Evolutionary conservation across 1,284 basidiomycete species (phyloP).

Genomic region (Bjerkandera adusta): DNA sequence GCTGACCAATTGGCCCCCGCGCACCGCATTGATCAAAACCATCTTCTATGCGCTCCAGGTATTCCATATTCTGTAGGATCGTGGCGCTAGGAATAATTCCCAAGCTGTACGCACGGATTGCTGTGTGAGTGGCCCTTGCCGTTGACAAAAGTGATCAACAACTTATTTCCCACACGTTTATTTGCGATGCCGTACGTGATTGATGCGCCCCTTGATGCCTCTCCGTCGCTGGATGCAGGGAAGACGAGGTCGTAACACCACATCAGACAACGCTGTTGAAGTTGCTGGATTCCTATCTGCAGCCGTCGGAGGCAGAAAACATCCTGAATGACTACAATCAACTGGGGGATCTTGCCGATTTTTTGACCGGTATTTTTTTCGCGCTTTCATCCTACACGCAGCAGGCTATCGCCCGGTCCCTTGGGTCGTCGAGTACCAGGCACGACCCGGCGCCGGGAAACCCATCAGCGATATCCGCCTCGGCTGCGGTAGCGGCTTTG

Average conservation of each 20-base stretch:
- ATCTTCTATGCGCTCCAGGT: no score
- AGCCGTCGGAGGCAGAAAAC: slow-evolving; percentile 33
- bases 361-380: slow-evolving; percentile 54
- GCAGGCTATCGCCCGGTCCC: slow-evolving; percentile 45
- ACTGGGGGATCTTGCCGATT: slow-evolving; percentile 44
- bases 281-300: slow-evolving; percentile 78
- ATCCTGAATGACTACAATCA: slow-evolving; percentile 18
- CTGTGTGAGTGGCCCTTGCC: slow-evolving; percentile 36
- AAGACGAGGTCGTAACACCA: slow-evolving; percentile 74
- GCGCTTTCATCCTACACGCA: slow-evolving; percentile 51
- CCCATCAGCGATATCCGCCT: not conserved
- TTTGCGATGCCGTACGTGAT: not conserved
- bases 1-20: no score
- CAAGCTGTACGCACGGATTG: slow-evolving; percentile 48
- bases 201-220: slow-evolving; percentile 2
- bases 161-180: not conserved
- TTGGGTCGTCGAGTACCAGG: slow-evolving; percentile 30
- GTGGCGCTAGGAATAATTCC: slow-evolving; percentile 50
- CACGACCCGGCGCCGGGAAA: not conserved
- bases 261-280: slow-evolving; percentile 86
- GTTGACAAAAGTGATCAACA: not conserved
- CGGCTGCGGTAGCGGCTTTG: slow-evolving; percentile 14
- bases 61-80: slow-evolving; percentile 52
- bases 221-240: slow-evolving; percentile 35
- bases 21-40: no score